Conservation (phyloP, 257 asterid genomes). For the Plantago major region DNA sequence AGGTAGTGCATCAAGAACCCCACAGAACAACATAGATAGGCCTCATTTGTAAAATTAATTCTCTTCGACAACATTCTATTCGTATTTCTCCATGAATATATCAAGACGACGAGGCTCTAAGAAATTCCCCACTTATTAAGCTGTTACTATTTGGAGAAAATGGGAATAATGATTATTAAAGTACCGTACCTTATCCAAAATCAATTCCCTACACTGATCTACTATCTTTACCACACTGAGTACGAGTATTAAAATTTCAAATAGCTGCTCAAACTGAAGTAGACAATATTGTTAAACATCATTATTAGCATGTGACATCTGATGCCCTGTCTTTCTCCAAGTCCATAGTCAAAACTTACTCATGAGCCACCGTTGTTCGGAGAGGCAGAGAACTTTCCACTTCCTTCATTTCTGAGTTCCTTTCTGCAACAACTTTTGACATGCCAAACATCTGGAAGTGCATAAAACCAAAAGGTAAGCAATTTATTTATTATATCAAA, state of each 20-base stretch:
- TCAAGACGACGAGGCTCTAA: too few relatives aligned
- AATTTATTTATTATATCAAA: not conserved
- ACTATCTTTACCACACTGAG: too few relatives aligned
- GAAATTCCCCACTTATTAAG: too few relatives aligned
- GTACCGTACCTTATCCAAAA: not conserved
- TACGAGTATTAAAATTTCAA: too few relatives aligned
- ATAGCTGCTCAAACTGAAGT: not conserved
- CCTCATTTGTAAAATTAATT: too few relatives aligned
- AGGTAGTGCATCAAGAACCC: too few relatives aligned
- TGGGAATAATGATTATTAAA: not conserved
- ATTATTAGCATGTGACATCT: conserved; percentile 1
- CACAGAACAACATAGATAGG: too few relatives aligned
- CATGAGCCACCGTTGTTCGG: conserved; percentile 47
- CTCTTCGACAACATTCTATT: too few relatives aligned
- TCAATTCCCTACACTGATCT: not conserved
- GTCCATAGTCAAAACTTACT: conserved; percentile 32
- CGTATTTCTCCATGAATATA: too few relatives aligned
- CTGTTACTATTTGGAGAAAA: not conserved
- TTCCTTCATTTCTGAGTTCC: conserved; percentile 49
- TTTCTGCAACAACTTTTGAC: conserved; percentile 83
- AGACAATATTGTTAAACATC: not conserved
- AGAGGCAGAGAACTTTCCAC: conserved; percentile 83
- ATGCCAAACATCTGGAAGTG: conserved; percentile 74
- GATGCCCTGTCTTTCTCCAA: not conserved
- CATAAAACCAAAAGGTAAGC: conserved; percentile 11